phyloP scores from a whole-genome alignment of 1,284 basidiomycete species.

The Bjerkandera adusta region DNA sequence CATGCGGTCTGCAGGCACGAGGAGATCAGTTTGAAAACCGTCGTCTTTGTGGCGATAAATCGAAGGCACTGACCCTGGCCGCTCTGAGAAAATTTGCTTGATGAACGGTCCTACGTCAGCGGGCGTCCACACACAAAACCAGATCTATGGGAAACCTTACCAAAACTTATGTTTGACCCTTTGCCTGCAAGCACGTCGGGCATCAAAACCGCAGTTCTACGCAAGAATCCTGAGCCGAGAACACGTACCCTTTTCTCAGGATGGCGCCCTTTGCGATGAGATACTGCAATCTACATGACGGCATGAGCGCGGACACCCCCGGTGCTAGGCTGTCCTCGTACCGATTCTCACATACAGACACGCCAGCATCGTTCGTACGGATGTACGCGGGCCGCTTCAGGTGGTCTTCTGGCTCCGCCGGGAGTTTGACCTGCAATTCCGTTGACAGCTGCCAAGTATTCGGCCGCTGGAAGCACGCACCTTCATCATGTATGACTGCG shows the following conservation, averaged over 20 bases:
- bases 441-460: background rate
- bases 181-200: slow-evolving; percentile 47
- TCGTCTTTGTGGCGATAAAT: background rate
- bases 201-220: slow-evolving; percentile 20
- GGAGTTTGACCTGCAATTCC: slow-evolving; percentile 68
- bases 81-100: slow-evolving; percentile 72
- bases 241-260: slow-evolving; percentile 68
- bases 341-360: slow-evolving; percentile 80
- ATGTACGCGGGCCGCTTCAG: slow-evolving; percentile 81
- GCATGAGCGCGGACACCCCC: background rate
- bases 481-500: slow-evolving; percentile 82
- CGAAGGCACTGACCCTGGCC: slow-evolving; percentile 47
- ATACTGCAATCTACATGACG: slow-evolving; percentile 62
- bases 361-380: slow-evolving; percentile 67
- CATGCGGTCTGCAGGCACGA: slow-evolving; percentile 53
- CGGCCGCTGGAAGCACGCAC: slow-evolving; percentile 31
- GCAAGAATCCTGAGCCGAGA: slow-evolving; percentile 7
- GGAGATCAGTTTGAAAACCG: background rate
- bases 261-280: slow-evolving; percentile 82
- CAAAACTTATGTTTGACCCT: slow-evolving; percentile 77
- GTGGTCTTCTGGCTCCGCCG: slow-evolving; percentile 77
- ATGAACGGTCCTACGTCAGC: slow-evolving; percentile 17
- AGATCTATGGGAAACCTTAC: slow-evolving; percentile 37
- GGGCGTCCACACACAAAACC: slow-evolving; percentile 14
- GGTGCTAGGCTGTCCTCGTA: slow-evolving; percentile 24